Percentiles rank a stretch among this genome's conserved stretches.
phyloP scores from a whole-genome alignment of 495 filamentous ascomycete genomes.

The Oidiodendron maius region DNA sequence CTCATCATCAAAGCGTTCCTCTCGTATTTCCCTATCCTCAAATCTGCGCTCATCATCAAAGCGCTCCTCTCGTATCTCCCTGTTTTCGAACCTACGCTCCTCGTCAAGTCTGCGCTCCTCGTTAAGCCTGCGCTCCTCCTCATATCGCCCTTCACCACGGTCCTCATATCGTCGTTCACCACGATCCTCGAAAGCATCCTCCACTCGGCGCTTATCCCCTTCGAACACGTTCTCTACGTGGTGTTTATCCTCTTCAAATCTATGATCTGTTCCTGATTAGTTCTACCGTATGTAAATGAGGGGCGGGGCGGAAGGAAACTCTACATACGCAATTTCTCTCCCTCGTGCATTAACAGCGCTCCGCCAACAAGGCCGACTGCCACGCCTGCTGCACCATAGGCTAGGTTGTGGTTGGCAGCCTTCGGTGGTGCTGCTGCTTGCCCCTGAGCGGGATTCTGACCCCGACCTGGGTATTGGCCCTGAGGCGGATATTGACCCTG shows the following conservation, averaged over 20 bases:
- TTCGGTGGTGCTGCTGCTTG: neutral
- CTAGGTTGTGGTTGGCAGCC: slow-evolving; percentile 2
- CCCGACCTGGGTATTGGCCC: too few relatives aligned
- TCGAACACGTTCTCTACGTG: too few relatives aligned
- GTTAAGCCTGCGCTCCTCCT: neutral
- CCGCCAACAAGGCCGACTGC: slow-evolving; percentile 1
- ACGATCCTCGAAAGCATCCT: neutral
- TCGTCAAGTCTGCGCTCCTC: neutral
- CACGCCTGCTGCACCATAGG: slow-evolving; percentile 4
- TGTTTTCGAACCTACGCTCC: neutral
- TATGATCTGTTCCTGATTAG: slow-evolving; percentile 1
- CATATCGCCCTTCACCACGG: neutral
- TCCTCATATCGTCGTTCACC: neutral
- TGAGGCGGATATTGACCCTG: too few relatives aligned
- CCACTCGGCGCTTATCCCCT: too few relatives aligned
- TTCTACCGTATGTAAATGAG: too few relatives aligned
- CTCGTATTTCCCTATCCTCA: too few relatives aligned
- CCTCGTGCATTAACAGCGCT: neutral
- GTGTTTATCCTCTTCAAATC: slow-evolving; percentile 1
- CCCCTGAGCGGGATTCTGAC: too few relatives aligned
- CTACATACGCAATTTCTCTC: slow-evolving; percentile 1
- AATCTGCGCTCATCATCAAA: neutral
- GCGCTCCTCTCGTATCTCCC: neutral
- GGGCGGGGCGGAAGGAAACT: too few relatives aligned
- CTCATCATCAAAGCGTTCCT: neutral